Base-by-base conservation (phyloP, 75 land plant species). In the Sequoia sempervirens region DNA sequence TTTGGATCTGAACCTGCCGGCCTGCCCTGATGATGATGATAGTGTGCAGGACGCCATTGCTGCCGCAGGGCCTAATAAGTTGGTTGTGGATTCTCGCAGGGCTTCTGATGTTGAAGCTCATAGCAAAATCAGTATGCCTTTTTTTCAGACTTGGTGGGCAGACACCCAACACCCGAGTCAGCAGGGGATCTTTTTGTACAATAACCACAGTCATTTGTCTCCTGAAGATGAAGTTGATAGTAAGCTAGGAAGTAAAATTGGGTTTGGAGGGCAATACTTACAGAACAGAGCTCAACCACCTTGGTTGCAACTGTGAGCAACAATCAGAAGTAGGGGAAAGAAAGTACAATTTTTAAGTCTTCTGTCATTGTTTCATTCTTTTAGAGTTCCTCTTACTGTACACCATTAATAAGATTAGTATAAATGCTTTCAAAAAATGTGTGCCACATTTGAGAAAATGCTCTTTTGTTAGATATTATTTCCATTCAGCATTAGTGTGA, bases 101-200 rank as follows among this genome's bases (percentile, higher is more conserved):
- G 80, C 80, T 78, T 78, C 80, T 43, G 80, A 41, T 78, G 80
- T 45, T 78, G 80, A 78, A 78, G 46, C 80, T 78, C 80, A 78
- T 26, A 78, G 80, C 80, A 78, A 78, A 45, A 78, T 78, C 32
- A 78, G 80, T 30, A 4, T 78, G 45, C 80, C 80, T 43, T 26
- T 78, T 4, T 78, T 78, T 78, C 80, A 78, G 46, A 26, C 80
- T 20, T 78, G 80, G 80, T 78, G 80, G 80, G 8, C 80, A 41
- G 80, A 78, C 80, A 38, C 4, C 43, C 80, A 78, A 30, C 50
- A 78, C 23, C 80, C 80, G 26, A n/a, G 9, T 26, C 80, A 45
- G 50, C 80, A 45, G 23, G 80, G 80, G 28, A 50, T 23, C n/a
- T 78, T 78, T 78, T n/a, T 78, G 50, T 78, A 78, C 80, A 43